Evolutionary conservation across 192 early-diverging fungal species (phyloP).

Genomic region (Backusella morwellensis): DNA sequence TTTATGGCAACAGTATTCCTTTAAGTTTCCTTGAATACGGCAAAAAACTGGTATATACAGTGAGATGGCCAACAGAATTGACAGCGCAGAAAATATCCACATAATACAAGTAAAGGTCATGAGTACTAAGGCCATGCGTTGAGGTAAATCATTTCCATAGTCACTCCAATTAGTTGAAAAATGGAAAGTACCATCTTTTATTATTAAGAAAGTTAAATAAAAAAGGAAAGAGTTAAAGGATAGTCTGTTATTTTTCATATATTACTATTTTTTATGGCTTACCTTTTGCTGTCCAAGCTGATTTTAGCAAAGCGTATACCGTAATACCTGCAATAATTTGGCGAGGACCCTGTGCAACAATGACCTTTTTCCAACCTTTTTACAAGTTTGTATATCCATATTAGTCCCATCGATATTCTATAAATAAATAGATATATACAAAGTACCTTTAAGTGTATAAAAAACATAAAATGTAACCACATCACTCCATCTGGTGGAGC

Average conservation of each 20-base stretch:
- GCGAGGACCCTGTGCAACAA: constrained; percentile 82
- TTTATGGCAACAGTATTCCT: constrained; percentile 87
- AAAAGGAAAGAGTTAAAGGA: not conserved
- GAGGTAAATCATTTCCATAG: constrained; percentile 30
- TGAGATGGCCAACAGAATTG: constrained; percentile 57
- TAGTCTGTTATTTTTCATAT: not conserved
- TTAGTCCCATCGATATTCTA: not conserved
- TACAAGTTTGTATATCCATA: not conserved
- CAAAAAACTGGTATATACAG: constrained; percentile 78
- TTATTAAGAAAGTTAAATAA: not conserved
- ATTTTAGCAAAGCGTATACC: constrained; percentile 40
- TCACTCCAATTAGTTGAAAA: constrained; percentile 9
- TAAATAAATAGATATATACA: not conserved
- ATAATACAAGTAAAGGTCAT: constrained; percentile 67
- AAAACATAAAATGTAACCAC: constrained; percentile 82
- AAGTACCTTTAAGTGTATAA: constrained; percentile 75
- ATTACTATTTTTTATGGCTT: not conserved
- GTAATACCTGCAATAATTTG: constrained; percentile 65
- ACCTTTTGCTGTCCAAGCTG: constrained; percentile 22
- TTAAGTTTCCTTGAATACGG: constrained; percentile 81
- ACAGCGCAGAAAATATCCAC: constrained; percentile 54
- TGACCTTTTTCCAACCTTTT: constrained; percentile 78
- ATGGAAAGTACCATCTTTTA: constrained; percentile 12
- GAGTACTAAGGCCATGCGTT: constrained; percentile 24
- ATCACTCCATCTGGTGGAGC: constrained; percentile 62